Conservation (phyloP, 768 basidiomycete species). For the Dioszegia aurantiaca region DNA sequence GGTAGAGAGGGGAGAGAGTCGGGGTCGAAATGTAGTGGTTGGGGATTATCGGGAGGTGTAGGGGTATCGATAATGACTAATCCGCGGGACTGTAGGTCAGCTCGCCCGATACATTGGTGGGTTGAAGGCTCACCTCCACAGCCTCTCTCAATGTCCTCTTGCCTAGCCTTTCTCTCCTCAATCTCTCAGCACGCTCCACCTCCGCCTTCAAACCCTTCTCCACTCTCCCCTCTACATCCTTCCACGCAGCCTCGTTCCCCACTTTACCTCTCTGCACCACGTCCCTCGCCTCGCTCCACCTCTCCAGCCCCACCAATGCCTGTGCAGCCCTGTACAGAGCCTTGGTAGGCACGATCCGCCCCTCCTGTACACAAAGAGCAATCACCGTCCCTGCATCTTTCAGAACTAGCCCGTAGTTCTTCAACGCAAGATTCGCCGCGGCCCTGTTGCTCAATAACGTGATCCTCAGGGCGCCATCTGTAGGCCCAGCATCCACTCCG, state of each 20-base stretch:
- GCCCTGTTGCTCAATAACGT: slow-evolving; percentile 83
- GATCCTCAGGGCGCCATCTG: slow-evolving; percentile 55
- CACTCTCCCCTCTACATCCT: slow-evolving; percentile 54
- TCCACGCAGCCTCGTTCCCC: slow-evolving; percentile 56
- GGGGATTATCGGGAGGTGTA: slow-evolving; percentile 52
- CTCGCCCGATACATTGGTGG: background rate
- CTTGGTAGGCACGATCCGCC: slow-evolving; percentile 60
- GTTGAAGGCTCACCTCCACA: slow-evolving; percentile 60
- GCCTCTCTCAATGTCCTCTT: slow-evolving; percentile 61
- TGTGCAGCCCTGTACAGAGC: slow-evolving; percentile 80
- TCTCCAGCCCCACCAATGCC: slow-evolving; percentile 70
- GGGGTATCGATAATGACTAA: slow-evolving; percentile 41
- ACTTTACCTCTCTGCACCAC: slow-evolving; percentile 62
- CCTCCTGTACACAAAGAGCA: slow-evolving; percentile 27
- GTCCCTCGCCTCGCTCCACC: slow-evolving; percentile 77
- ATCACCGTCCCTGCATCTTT: slow-evolving; percentile 58
- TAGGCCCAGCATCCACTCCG: slow-evolving; percentile 79
- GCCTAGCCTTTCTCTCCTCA: slow-evolving; percentile 55
- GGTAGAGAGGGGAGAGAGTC: slow-evolving; percentile 25
- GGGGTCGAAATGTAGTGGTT: slow-evolving; percentile 47
- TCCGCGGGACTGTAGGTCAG: slow-evolving; percentile 64
- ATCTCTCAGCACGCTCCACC: slow-evolving; percentile 51
- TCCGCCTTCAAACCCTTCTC: slow-evolving; percentile 33
- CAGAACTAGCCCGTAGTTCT: slow-evolving; percentile 83
- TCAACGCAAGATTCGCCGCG: slow-evolving; percentile 84